Evolutionary conservation across 2,329 filamentous ascomycete species (phyloP).

Genomic region (Septoria linicola): DNA sequence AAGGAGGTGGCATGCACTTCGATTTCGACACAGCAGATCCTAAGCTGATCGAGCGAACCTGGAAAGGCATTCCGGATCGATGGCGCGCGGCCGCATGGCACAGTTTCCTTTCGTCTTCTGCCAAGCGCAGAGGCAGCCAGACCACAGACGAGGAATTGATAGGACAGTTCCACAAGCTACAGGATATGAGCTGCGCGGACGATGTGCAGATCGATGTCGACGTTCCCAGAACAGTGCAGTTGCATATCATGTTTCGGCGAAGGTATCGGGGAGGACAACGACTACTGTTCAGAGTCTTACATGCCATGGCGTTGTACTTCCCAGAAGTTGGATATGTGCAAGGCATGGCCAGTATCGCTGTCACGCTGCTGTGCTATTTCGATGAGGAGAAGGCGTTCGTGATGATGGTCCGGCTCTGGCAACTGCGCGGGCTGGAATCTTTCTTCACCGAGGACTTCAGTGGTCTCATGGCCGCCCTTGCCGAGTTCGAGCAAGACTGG

Average conservation of each 20-base stretch:
- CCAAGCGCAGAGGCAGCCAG: conserved; percentile 60
- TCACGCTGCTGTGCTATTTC: conserved; percentile 92
- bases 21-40: conserved; percentile 79
- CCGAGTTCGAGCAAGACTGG: conserved; percentile 84
- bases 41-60: conserved; percentile 82
- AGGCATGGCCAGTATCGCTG: conserved; percentile 91
- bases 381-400: conserved; percentile 93
- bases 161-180: conserved; percentile 67
- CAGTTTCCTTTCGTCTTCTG: conserved; percentile 79
- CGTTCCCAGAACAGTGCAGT: conserved; percentile 89
- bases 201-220: conserved; percentile 97
- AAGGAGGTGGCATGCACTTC: conserved; percentile 62
- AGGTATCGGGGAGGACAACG: conserved; percentile 91
- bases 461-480: conserved; percentile 80
- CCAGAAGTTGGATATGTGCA: conserved; percentile 93
- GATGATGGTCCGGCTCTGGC: conserved; percentile 95
- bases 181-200: conserved; percentile 74
- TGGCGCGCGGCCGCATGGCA: conserved; percentile 96
- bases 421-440: conserved; percentile 77
- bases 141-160: conserved; percentile 71
- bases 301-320: conserved; percentile 87
- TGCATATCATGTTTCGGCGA: conserved; percentile 94
- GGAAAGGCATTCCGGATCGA: conserved; percentile 96
- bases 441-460: conserved; percentile 82
- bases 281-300: conserved; percentile 85